These are phyloP conservation scores for Luvunga scandens DNA, from an alignment of 345 rosid species.

Conservation along the genomic window DNA sequence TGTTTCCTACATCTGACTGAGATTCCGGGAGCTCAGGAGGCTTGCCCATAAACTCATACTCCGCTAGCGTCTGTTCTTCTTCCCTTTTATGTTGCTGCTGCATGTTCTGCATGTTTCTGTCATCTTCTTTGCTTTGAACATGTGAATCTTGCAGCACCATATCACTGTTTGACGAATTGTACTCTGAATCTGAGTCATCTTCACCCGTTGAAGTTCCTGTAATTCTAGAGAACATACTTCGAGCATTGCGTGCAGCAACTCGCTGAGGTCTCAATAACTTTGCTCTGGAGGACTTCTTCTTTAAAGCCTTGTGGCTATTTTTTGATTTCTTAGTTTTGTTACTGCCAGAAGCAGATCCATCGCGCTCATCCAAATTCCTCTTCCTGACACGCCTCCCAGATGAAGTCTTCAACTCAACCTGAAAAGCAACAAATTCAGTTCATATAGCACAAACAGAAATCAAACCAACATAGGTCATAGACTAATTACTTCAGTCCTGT, in stretches of 20 bases:
- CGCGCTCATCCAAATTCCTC: conserved; percentile 68
- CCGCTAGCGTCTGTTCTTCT: conserved; percentile 13
- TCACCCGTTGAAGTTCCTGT: conserved; percentile 73
- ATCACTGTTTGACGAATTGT: conserved; percentile 62
- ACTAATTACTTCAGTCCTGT: conserved; percentile 55
- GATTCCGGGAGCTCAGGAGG: conserved; percentile 42
- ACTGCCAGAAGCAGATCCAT: conserved; percentile 46
- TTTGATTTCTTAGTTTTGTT: conserved; percentile 49
- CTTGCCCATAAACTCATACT: conserved; percentile 26
- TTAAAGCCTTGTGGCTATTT: conserved; percentile 51
- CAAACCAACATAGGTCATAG: conserved; percentile 10
- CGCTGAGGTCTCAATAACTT: conserved; percentile 84
- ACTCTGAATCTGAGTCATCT: conserved; percentile 47
- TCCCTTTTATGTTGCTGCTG: conserved; percentile 34
- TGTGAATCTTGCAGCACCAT: conserved; percentile 29
- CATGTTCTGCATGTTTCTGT: conserved; percentile 34
- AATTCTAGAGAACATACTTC: conserved; percentile 74
- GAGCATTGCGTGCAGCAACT: conserved; percentile 91
- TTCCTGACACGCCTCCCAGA: conserved; percentile 76
- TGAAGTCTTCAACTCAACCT: conserved; percentile 62
- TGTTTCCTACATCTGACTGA: conserved; percentile 47
- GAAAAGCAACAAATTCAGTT: conserved; percentile 32
- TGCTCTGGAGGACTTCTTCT: conserved; percentile 53
- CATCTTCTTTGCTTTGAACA: conserved; percentile 35
- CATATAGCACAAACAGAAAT: conserved; percentile 20